phyloP scores from a whole-genome alignment of 2,329 filamentous ascomycete genomes.

The Diaporthe ilicicola region DNA sequence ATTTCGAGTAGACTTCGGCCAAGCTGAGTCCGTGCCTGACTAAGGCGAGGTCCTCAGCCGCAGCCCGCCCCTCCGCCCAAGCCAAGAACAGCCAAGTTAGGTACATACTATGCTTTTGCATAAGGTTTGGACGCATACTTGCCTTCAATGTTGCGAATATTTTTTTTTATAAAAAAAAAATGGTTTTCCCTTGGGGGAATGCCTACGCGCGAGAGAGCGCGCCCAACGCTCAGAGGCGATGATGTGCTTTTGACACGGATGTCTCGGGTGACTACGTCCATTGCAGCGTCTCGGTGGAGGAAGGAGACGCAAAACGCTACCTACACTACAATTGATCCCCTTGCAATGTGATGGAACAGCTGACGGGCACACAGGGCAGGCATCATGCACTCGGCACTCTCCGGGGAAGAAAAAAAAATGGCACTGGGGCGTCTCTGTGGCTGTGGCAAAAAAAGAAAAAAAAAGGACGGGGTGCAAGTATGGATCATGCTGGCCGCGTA shows the following conservation, averaged over 20 bases:
- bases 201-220: neutral
- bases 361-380: neutral
- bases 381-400: neutral
- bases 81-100: too few species aligned
- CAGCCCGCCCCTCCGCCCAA: neutral
- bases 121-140: neutral
- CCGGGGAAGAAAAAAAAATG: neutral
- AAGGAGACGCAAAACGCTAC: too few species aligned
- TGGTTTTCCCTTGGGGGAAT: neutral
- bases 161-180: too few species aligned
- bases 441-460: neutral
- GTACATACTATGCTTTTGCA: neutral
- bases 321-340: neutral
- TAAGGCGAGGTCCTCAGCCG: conserved; percentile 2
- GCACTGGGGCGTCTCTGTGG: neutral
- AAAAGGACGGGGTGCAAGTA: neutral
- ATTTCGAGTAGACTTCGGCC: neutral
- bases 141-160: too few species aligned
- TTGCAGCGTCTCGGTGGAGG: neutral
- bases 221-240: too few species aligned
- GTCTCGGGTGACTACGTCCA: neutral
- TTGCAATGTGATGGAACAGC: neutral
- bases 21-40: neutral
- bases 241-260: neutral
- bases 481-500: neutral